These are phyloP conservation scores for Colletotrichum chlorophyti DNA, from an alignment of 2,329 filamentous ascomycete genomes.

Conservation along the genomic window DNA sequence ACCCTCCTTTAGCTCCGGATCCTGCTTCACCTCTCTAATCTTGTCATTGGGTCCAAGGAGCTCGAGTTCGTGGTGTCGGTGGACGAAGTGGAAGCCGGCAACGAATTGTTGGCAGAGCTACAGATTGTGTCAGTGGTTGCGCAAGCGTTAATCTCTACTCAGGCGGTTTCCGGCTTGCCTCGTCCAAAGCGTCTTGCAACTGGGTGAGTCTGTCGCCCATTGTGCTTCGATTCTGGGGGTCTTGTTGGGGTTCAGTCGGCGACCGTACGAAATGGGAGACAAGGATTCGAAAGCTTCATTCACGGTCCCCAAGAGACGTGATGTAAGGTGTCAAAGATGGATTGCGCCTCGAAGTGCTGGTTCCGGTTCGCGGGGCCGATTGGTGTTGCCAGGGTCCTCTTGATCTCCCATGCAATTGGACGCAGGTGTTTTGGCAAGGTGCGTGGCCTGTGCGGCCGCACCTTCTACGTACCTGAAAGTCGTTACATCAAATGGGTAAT, in stretches of 20 bases:
- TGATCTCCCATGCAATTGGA: too few species aligned
- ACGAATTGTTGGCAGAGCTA: conserved; percentile 75
- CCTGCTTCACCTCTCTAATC: conserved; percentile 64
- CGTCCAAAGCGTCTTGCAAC: conserved; percentile 83
- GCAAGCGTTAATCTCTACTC: background rate
- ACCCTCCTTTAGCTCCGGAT: conserved; percentile 60
- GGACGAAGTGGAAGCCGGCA: conserved; percentile 70
- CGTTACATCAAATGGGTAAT: too few species aligned
- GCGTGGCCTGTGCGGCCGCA: conserved; percentile 1
- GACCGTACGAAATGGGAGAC: background rate
- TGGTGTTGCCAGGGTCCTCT: background rate
- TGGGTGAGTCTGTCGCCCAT: conserved; percentile 84
- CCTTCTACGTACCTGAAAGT: conserved; percentile 22
- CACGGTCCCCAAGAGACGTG: too few species aligned
- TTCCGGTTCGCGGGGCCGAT: background rate
- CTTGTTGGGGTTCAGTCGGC: background rate
- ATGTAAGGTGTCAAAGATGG: too few species aligned
- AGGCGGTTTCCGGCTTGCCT: conserved; percentile 56
- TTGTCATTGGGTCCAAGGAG: conserved; percentile 64
- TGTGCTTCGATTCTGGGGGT: conserved; percentile 21
- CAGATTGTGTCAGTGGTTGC: conserved; percentile 1
- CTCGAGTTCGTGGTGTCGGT: conserved; percentile 72
- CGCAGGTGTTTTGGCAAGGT: too few species aligned
- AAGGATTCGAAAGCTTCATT: too few species aligned
- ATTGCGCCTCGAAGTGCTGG: background rate